Percentiles rank a stretch among this genome's conserved stretches.
phyloP scores from a whole-genome alignment of 108 stramenopile species.

The Aurantiochytrium sp. region DNA sequence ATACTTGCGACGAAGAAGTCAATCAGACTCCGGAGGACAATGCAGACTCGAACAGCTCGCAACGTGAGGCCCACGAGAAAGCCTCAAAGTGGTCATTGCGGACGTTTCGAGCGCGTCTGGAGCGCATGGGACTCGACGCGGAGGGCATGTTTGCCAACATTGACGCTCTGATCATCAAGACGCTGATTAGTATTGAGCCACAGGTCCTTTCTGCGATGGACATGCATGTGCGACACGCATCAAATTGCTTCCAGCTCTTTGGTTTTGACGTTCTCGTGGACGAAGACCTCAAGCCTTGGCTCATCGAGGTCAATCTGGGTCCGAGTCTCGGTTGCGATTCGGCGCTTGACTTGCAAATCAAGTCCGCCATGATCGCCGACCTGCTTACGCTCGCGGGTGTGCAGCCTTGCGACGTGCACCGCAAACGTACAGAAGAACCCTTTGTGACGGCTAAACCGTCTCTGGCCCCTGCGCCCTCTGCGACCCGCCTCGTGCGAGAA shows the following conservation, averaged over 20 bases:
- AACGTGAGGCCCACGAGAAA: neutral
- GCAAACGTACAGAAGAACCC: neutral
- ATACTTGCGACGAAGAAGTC: neutral
- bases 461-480: neutral
- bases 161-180: conserved; percentile 39
- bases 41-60: neutral
- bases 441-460: neutral
- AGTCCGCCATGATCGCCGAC: neutral
- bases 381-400: neutral
- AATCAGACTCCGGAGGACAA: neutral
- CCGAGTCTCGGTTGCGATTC: conserved; percentile 40
- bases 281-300: conserved; percentile 32
- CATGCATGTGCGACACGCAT: conserved; percentile 26
- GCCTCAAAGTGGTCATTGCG: conserved; percentile 40
- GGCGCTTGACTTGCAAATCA: conserved; percentile 31
- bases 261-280: conserved; percentile 46
- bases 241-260: conserved; percentile 37
- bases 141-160: conserved; percentile 29
- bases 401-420: neutral
- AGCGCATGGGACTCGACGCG: conserved; percentile 33
- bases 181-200: conserved; percentile 31
- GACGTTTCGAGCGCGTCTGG: conserved; percentile 28
- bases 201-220: conserved; percentile 35
- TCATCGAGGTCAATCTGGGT: conserved; percentile 43
- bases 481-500: neutral